A percentile compares a stretch with the other conserved stretches of the same genome.
Conservation (phyloP, 2,329 filamentous ascomycete genomes). For the Aspergillus sp. region DNA sequence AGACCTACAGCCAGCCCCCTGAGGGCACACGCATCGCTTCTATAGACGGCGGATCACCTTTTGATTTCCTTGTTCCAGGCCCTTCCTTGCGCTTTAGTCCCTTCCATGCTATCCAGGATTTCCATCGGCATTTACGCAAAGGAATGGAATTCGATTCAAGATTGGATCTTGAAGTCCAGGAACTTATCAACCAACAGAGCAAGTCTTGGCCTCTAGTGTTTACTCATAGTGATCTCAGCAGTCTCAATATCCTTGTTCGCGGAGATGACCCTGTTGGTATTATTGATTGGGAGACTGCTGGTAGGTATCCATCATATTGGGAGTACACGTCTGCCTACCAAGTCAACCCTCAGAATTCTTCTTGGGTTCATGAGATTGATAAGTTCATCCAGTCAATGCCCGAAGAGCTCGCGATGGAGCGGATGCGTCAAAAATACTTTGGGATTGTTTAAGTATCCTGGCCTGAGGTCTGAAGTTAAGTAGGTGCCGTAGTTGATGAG, state of each 20-base stretch:
- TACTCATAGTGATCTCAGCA: constrained; percentile 53
- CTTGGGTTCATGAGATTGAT: constrained; percentile 40
- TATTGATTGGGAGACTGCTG: constrained; percentile 31
- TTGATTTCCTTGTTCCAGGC: constrained; percentile 30
- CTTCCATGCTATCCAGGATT: constrained; percentile 33
- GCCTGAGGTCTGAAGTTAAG: too few species aligned
- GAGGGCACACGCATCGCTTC: constrained; percentile 27
- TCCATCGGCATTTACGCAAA: constrained; percentile 36
- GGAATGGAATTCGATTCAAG: constrained; percentile 28
- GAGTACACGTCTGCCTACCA: constrained; percentile 38
- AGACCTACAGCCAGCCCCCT: constrained; percentile 24
- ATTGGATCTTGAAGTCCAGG: constrained; percentile 25
- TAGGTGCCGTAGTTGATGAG: too few species aligned
- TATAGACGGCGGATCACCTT: constrained; percentile 32
- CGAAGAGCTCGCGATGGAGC: constrained; percentile 42
- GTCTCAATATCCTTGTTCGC: constrained; percentile 30
- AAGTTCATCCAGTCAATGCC: constrained; percentile 41
- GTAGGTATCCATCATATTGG: constrained; percentile 32
- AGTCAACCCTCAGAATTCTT: constrained; percentile 41
- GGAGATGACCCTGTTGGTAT: constrained; percentile 43
- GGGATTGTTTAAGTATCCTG: constrained; percentile 24
- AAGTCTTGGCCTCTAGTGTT: constrained; percentile 39
- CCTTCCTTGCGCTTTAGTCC: constrained; percentile 28
- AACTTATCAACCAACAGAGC: constrained; percentile 34
- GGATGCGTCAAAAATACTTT: constrained; percentile 36